Percentiles rank a stretch among this genome's conserved stretches.
phyloP scores from a whole-genome alignment of 352 stramenopile species.

The Globisporangium cystogenes region DNA sequence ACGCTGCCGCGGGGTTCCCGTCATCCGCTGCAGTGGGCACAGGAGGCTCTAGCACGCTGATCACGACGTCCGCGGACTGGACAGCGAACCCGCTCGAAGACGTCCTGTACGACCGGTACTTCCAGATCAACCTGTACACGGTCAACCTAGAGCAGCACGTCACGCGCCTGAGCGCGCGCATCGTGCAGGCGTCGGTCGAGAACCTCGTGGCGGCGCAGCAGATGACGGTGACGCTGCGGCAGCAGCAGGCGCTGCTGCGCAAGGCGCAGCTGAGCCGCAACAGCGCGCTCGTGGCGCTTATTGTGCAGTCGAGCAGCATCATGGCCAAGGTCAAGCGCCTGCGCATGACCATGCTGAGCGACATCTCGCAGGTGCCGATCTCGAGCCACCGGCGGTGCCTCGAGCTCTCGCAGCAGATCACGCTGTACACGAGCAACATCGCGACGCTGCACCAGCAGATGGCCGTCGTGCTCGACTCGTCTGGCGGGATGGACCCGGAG shows the following conservation, averaged over 20 bases:
- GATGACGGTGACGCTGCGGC: constrained; percentile 21
- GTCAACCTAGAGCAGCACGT: constrained; percentile 34
- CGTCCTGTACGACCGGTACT: constrained; percentile 45
- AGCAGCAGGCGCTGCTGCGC: constrained; percentile 25
- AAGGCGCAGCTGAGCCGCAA: constrained; percentile 22
- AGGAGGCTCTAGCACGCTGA: constrained; percentile 10
- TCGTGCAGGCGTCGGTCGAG: constrained; percentile 40
- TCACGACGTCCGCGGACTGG: constrained; percentile 18
- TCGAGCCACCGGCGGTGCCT: constrained; percentile 55
- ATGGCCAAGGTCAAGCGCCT: constrained; percentile 50
- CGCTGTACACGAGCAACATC: constrained; percentile 25
- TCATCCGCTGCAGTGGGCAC: too few relatives aligned
- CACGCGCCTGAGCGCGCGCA: constrained; percentile 29
- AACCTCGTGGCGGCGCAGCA: constrained; percentile 28
- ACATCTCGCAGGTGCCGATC: constrained; percentile 54
- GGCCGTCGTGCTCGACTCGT: constrained; percentile 27
- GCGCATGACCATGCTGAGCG: constrained; percentile 37
- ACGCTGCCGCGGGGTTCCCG: neutral
- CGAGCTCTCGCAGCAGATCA: constrained; percentile 45
- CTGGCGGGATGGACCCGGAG: constrained; percentile 18
- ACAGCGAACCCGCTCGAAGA: constrained; percentile 50
- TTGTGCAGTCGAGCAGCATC: constrained; percentile 51
- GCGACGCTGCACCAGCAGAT: constrained; percentile 36
- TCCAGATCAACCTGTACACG: constrained; percentile 38
- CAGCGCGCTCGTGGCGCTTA: constrained; percentile 36